Base-by-base conservation (phyloP, 2,329 filamentous ascomycete species). In the Pyrenochaeta sp. region DNA sequence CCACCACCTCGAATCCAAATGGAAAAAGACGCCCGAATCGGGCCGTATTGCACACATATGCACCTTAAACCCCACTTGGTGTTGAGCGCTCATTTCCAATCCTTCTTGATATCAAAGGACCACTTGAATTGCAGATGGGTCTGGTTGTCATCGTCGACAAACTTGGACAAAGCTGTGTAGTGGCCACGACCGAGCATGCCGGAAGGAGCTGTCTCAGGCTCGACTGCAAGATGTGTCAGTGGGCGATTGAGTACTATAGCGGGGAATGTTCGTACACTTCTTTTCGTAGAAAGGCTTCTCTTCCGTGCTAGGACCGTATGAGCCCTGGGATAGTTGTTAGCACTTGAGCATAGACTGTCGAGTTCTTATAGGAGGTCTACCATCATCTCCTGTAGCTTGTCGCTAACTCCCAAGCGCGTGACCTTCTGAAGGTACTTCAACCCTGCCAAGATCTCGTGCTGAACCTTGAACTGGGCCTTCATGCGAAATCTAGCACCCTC, bases 381-480 rank as follows among this genome's bases (percentile, higher is more conserved):
- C 86, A 99, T 91, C 95, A 99, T 99, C 83, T 98, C 94, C 71
- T 96, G 91, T 74, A 95, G 91, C 87, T 97, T 99, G 83, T 90
- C 91, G 61, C 87, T 88, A 77, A 98, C 85, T 53, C 91, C 91
- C 84, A 93, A 93, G 71, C 93, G 86, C 86, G 95, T 96, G 62
- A 97, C 91, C 40, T 93, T 86, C 82, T 99, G 95, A 56, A 99
- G 87, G 79, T 98, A 99, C 83, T 97, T 96, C 76, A 99, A 82
- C 45, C 95, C 95, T 71, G 91, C 95, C 54, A 98, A 86, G 67
- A 99, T 94, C 80, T 98, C 91, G 78, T 97, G 93, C 84, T 99
- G 93, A 45, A 99, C 95, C 82, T 93, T 91, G 86, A 98, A 99
- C 62, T 88, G 87, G 57, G 91, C 93, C 77, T 91, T 93, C 91